Percentiles rank a stretch among this genome's conserved stretches.
Conservation (phyloP, 495 filamentous ascomycete species). For the Viridothelium virens region DNA sequence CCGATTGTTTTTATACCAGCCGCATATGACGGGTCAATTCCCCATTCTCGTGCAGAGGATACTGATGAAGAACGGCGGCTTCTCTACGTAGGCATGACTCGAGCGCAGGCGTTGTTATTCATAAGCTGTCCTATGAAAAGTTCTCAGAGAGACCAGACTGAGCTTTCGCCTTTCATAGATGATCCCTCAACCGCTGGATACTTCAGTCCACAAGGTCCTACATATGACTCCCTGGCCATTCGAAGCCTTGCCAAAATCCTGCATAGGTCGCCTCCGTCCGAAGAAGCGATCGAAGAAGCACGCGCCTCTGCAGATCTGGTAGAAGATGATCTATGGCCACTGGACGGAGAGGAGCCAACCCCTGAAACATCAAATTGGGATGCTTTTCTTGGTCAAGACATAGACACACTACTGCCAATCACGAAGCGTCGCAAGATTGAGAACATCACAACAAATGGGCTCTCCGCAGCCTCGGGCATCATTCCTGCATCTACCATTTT, state of each 20-base stretch:
- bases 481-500: conserved; percentile 21
- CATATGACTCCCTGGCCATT: conserved; percentile 46
- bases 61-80: conserved; percentile 81
- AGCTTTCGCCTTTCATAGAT: conserved; percentile 56
- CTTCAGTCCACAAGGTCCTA: conserved; percentile 53
- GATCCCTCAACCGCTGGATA: conserved; percentile 39
- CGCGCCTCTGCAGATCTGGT: conserved; percentile 39
- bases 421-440: conserved; percentile 23
- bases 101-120: conserved; percentile 86
- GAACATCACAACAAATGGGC: not conserved
- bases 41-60: conserved; percentile 88
- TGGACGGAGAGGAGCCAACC: conserved; percentile 46
- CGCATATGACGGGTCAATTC: conserved; percentile 85
- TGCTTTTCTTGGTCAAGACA: conserved; percentile 6
- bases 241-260: conserved; percentile 58
- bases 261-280: conserved; percentile 46
- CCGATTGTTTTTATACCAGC: conserved; percentile 92
- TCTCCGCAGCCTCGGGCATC: conserved; percentile 14
- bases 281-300: conserved; percentile 42
- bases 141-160: conserved; percentile 55
- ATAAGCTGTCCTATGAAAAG: conserved; percentile 69
- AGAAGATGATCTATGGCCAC: conserved; percentile 58
- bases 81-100: conserved; percentile 96
- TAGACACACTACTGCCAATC: conserved; percentile 9
- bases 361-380: conserved; percentile 30